Conservation (phyloP, 2,329 filamentous ascomycete genomes). For the Phaeoacremonium minimum region DNA sequence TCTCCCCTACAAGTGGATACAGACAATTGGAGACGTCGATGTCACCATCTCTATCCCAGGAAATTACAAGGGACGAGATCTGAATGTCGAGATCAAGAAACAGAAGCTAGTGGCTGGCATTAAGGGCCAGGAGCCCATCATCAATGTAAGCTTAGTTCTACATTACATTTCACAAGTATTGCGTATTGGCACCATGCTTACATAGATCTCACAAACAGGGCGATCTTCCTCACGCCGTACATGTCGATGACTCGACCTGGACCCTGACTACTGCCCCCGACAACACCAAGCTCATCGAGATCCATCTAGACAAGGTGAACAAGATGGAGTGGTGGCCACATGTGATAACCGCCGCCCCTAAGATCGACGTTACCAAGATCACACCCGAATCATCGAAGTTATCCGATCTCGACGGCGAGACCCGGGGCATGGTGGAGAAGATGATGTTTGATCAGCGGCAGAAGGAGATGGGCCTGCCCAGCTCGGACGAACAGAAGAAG, state of each 20-base stretch:
- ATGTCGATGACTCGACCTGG: slow-evolving; percentile 89
- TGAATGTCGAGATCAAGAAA: slow-evolving; percentile 80
- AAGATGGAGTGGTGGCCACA: slow-evolving; percentile 99
- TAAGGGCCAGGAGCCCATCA: slow-evolving; percentile 83
- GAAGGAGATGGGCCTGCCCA: slow-evolving; percentile 87
- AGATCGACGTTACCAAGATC: slow-evolving; percentile 94
- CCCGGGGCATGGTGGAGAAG: slow-evolving; percentile 97
- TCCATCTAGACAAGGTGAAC: slow-evolving; percentile 93
- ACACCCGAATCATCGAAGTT: slow-evolving; percentile 88
- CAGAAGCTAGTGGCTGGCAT: slow-evolving; percentile 72
- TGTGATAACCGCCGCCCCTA: slow-evolving; percentile 79
- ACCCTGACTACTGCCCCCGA: slow-evolving; percentile 72
- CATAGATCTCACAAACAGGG: too few relatives aligned
- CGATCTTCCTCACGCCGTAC: slow-evolving; percentile 74
- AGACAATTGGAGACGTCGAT: slow-evolving; percentile 86
- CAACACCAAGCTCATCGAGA: slow-evolving; percentile 63
- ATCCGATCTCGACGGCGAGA: slow-evolving; percentile 90
- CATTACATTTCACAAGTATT: too few relatives aligned
- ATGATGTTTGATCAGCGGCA: slow-evolving; percentile 99
- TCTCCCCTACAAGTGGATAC: slow-evolving; percentile 95
- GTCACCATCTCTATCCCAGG: slow-evolving; percentile 72
- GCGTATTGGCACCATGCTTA: too few relatives aligned
- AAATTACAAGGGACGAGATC: slow-evolving; percentile 79
- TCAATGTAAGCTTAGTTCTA: slow-evolving; percentile 62
- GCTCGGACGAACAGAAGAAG: slow-evolving; percentile 95